Evolutionary conservation across 306 rosid species (phyloP).

Genomic region (Cajanus cajan): DNA sequence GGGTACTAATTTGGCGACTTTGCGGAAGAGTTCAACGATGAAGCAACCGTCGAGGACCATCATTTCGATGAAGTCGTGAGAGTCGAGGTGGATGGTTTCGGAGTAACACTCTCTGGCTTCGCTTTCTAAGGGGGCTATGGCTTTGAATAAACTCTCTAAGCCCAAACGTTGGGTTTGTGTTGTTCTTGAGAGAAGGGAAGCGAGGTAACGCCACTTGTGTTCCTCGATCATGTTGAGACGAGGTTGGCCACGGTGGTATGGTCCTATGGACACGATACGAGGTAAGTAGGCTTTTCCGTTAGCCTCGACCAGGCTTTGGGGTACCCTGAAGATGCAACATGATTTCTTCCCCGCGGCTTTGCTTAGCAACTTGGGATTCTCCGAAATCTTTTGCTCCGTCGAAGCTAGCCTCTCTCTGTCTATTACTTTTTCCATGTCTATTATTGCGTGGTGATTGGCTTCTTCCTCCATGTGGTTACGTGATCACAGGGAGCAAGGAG

Average conservation of each 20-base stretch:
- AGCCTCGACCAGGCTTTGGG: constrained; percentile 43
- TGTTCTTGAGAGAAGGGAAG: constrained; percentile 43
- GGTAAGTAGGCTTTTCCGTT: constrained; percentile 62
- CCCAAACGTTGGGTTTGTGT: neutral
- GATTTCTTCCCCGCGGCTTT: constrained; percentile 48
- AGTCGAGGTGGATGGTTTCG: constrained; percentile 30
- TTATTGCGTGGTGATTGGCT: neutral
- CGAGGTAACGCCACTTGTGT: constrained; percentile 58
- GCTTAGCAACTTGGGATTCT: constrained; percentile 50
- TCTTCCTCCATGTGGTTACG: neutral
- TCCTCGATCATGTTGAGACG: constrained; percentile 57
- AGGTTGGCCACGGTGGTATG: constrained; percentile 47
- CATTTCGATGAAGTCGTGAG: constrained; percentile 50
- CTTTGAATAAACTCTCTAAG: constrained; percentile 21
- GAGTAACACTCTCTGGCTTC: constrained; percentile 60
- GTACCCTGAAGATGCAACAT: constrained; percentile 57
- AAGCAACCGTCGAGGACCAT: constrained; percentile 74
- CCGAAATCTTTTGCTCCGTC: constrained; percentile 44
- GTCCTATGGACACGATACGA: constrained; percentile 67
- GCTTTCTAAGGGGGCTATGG: constrained; percentile 35
- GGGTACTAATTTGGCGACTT: constrained; percentile 19
- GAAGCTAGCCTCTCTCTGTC: constrained; percentile 38
- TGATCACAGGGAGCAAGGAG: no score
- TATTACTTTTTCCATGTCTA: constrained; percentile 23
- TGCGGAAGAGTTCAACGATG: constrained; percentile 54